Conservation (phyloP, 306 rosid species). For the Fragaria nilgerrensis region DNA sequence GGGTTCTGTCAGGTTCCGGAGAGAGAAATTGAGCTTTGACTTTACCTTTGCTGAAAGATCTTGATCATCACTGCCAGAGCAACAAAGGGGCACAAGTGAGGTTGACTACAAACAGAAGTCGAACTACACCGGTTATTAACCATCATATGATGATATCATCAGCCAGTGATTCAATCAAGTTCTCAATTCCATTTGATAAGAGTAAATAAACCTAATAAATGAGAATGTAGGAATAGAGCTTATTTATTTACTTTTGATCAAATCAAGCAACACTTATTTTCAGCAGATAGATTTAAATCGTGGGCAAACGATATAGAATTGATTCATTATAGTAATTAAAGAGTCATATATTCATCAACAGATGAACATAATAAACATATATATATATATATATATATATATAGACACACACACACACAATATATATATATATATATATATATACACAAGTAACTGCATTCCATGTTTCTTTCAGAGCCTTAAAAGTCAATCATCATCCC, state of each 20-base stretch:
- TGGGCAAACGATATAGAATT: not conserved
- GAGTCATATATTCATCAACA: no score
- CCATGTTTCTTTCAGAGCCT: not conserved
- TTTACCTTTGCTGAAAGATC: constrained; percentile 71
- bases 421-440: no score
- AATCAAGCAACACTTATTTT: not conserved
- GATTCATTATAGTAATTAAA: not conserved
- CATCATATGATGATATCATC: not conserved
- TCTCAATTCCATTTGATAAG: not conserved
- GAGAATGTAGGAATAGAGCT: no score
- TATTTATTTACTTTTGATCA: no score
- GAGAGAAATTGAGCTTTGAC: constrained; percentile 61
- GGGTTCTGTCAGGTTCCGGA: constrained; percentile 40
- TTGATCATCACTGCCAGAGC: constrained; percentile 38
- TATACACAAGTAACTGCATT: no score
- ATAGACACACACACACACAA: no score
- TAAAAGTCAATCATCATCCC: not conserved
- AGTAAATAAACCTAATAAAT: no score
- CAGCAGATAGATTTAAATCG: not conserved
- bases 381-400: no score
- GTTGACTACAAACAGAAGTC: not conserved
- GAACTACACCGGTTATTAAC: not conserved
- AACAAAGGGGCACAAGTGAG: not conserved
- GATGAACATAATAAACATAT: no score
- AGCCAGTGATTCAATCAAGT: not conserved